Base-by-base conservation (phyloP, 1,139 yeast species). In the Hemisphaericaspora lyxosophila region DNA sequence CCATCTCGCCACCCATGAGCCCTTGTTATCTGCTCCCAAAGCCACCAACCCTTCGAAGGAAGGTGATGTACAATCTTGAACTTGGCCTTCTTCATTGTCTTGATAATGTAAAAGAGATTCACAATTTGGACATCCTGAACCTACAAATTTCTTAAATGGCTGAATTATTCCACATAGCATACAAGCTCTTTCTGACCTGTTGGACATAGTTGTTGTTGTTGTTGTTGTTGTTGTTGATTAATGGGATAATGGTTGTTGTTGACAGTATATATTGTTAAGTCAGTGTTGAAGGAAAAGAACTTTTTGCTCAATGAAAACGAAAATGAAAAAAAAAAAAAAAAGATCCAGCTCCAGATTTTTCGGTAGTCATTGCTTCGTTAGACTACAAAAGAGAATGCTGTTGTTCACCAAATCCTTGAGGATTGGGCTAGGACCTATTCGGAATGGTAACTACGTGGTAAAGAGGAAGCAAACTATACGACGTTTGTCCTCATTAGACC, bases 1-100 rank as follows among this genome's bases (percentile, higher is more conserved):
- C 99, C 99, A 92, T 55, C 88, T 79, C 16, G 97, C 97, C 23
- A 89, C 97, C 99, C 99, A 92, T 2, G 97, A 88, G 29, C 76
- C 80, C 39, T 80, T 80, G 50, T 66, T 70, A 34, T 92, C 90
- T 43, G 85, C 89, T 38, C 95, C 89, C 47, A 89, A 74, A 1
- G 97, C 97, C 8, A 92, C 95, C 33, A 86, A 70, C 0, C 99
- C 99, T 67, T 92, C 99, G 57, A 89, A 94, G 1, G 96, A 81
- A 28, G 97, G 97, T 19, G 96, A 88, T 4, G 98, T 92, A 58
- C 96, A 89, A 54, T 89, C 96, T 59, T 86, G 85, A 20, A 84
- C 85, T 31, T 87, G 79, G 16, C 85, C 81, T 41, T 88, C 89
- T 53, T 89, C 97, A 39, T 82, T 81, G 53, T 85, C 92, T 40